Evolutionary conservation across 2,329 filamentous ascomycete genomes (phyloP), one percentile per base, ranked within the genome.

Genomic region (Lojkania enalia): DNA sequence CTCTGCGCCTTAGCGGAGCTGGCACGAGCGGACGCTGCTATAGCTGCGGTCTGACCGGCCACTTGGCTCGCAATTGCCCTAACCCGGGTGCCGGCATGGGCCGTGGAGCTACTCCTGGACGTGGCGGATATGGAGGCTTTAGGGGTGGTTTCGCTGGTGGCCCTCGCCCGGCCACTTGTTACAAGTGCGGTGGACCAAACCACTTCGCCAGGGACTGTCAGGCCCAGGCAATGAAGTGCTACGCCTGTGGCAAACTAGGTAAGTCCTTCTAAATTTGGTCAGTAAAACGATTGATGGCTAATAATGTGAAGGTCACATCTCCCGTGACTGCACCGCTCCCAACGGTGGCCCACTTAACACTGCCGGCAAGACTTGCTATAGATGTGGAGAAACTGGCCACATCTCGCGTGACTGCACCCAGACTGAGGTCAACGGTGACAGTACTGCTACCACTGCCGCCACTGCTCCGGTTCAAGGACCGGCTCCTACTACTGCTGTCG

Each of bases 191-290:
- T 60, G 83, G 92, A 23, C 94, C 94, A 48, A 99, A 99, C 80
- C 94, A 99, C 77, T 99, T 95, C 69, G 94, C 94, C 55, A 88
- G 94, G 56, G 94, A 99, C 67, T 99, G 94, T 80, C 94, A 97
- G 79, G 91, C 94, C 59, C 90, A 96, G 74, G 89, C 90, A 53
- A 95, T 96, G 90, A 96, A 96, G 78, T 96, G 91, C 81, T 96
- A 96, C 67, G 91, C 91, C 57, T 96, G 91, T 70, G 91, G 91
- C 70, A 96, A 96, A 78, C 84, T 95, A 43, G 62, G 60, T 61
- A 32, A 43, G 52, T 52, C 25, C 12, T 19, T 3, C 23, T 4
- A 9, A 25, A n/a, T 14, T 11, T 9, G 30, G 14, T 16, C 16
- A 11, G 11, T 33, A 6, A 16, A 33, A 9, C 7, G n/a, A n/a